Evolutionary conservation across 495 filamentous ascomycete genomes (phyloP), one percentile per base, ranked within the genome.

Genomic region (Hypoxylon crocopeplum): DNA sequence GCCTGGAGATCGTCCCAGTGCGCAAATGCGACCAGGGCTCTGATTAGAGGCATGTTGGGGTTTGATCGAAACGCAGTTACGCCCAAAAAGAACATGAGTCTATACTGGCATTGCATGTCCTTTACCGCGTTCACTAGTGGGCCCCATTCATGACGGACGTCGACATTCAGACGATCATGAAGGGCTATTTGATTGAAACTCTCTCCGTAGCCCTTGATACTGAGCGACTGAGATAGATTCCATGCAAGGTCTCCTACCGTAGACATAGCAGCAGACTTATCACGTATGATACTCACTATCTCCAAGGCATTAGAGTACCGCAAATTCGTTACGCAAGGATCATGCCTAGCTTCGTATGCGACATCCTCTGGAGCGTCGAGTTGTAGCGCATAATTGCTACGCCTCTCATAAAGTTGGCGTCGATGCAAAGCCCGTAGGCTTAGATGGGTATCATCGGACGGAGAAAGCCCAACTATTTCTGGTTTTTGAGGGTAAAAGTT

Each of bases 391-490:
- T 48, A 58, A 8, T 37, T 22, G 1, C 12, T 24, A 15, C 13
- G 13, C 44, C 69, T 66, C 53, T 80, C 73, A 48, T 78, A 77
- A 11, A 75, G 59, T 32, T 60, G 70, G 12, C 76, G 72, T 5
- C 77, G 72, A 32, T 66, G 64, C 11, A 67, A 41, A 15, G 73
- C 72, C 15, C 78, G 69, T 13, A 69, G 42, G 17, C 59, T 68
- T 6, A 81, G 58, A 48, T 74, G 63, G 3, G 39, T 6, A 15
- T 53, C 32, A 1, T 60, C 45, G 11, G 44, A 19, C 20, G 53
- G 22, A 21, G 29, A 17, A 0, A 54, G 6, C 10, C 55, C 42
- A 4, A 12, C 15, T 4, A n/a, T 55, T 19, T 32, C 25, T n/a
- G 32, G 46, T n/a, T 6, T 38, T 15, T 41, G 42, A 7, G 45